phyloP scores from a whole-genome alignment of 2,329 filamentous ascomycete genomes.

The Leptographium lundbergii region DNA sequence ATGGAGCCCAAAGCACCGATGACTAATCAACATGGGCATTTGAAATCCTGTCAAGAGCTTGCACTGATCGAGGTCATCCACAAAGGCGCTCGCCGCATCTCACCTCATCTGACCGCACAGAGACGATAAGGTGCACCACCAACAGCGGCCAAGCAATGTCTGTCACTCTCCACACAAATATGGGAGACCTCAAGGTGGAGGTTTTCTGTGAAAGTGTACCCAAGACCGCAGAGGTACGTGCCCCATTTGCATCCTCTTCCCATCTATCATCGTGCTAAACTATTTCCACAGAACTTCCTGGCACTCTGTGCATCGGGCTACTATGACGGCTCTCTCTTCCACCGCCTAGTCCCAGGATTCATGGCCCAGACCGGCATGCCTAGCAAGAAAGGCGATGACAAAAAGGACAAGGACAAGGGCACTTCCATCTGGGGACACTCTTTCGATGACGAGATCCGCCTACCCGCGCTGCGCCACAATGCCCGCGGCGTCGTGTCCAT shows the following conservation, averaged over 20 bases:
- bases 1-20: neutral
- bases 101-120: neutral
- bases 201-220: slow-evolving; percentile 92
- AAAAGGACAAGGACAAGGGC: slow-evolving; percentile 35
- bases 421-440: slow-evolving; percentile 59
- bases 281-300: slow-evolving; percentile 58
- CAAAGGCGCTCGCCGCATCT: neutral
- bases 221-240: slow-evolving; percentile 68
- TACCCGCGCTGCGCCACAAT: slow-evolving; percentile 53
- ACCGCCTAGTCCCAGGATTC: slow-evolving; percentile 69
- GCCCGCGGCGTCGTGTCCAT: slow-evolving; percentile 60
- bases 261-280: neutral
- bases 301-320: slow-evolving; percentile 70
- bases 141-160: slow-evolving; percentile 33
- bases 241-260: neutral
- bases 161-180: slow-evolving; percentile 69
- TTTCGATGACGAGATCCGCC: slow-evolving; percentile 70
- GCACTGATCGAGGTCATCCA: neutral
- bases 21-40: neutral
- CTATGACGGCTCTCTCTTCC: slow-evolving; percentile 64
- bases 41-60: neutral
- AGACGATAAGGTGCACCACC: neutral
- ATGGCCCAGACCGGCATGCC: slow-evolving; percentile 68
- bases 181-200: slow-evolving; percentile 88
- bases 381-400: slow-evolving; percentile 24